These are phyloP conservation scores for Wickerhamiella occidentalis DNA, from an alignment of 805 yeast genomes.

Conservation along the genomic window DNA sequence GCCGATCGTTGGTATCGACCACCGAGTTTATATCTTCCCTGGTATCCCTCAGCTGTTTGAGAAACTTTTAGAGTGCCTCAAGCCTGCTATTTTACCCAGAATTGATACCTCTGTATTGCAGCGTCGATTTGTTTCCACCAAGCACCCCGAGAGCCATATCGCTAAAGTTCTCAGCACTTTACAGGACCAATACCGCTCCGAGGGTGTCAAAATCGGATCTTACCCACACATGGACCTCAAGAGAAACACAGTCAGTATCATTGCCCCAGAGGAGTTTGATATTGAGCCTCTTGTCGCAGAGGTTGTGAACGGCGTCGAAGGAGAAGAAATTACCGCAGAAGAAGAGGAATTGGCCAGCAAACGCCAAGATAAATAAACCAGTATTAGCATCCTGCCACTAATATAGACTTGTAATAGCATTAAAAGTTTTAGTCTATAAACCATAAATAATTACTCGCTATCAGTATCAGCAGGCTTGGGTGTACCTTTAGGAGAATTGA, in stretches of 20 bases:
- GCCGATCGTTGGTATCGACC: conserved; percentile 60
- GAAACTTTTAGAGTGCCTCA: conserved; percentile 37
- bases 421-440: neutral
- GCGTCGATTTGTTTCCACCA: conserved; percentile 47
- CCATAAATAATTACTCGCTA: conserved; percentile 48
- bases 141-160: conserved; percentile 48
- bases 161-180: conserved; percentile 49
- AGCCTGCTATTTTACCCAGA: conserved; percentile 30
- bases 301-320: conserved; percentile 39
- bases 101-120: conserved; percentile 30
- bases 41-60: conserved; percentile 73
- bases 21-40: conserved; percentile 60
- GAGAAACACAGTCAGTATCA: conserved; percentile 58
- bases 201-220: conserved; percentile 62
- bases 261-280: conserved; percentile 38
- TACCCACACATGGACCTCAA: conserved; percentile 66
- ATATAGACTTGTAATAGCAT: neutral
- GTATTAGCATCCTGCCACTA: too few relatives aligned
- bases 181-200: conserved; percentile 34
- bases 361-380: neutral
- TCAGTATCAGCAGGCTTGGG: conserved; percentile 91
- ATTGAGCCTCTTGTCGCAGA: conserved; percentile 38
- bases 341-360: conserved; percentile 37
- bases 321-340: conserved; percentile 43
- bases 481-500: conserved; percentile 93